Base-by-base conservation (phyloP, 805 yeast species). In the Cyberlindnera euphorbiae region DNA sequence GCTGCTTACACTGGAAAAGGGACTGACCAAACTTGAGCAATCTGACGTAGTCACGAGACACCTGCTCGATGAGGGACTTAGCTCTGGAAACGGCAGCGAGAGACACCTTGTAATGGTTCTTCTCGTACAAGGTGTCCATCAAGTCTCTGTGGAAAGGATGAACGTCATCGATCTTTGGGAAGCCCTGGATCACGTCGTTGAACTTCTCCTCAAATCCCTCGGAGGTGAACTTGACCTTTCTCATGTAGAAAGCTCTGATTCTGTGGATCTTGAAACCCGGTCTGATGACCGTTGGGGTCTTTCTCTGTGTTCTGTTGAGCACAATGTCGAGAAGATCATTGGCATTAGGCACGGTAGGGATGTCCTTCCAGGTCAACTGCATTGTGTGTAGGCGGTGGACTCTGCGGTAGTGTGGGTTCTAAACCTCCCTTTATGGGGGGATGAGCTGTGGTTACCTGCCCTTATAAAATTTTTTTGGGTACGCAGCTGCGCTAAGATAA, bases 351-450 rank as follows among this genome's bases (percentile, higher is more conserved):
- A 90, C 96, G 33, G 95, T 80, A 16, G 97, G 95, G 60, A 90
- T 93, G 64, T 93, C 97, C 67, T 93, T 90, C 97, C 97, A 90
- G 32, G 97, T 82, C 51, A 90, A 77, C 71, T 90, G 97, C 98
- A 90, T 93, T 32, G 47, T 64, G 26, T 17, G 9, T 8, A 19
- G 22, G 22, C 9, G 7, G 22, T 19, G 22, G n/a, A n/a, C n/a
- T n/a, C n/a, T n/a, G n/a, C n/a, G n/a, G n/a, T n/a, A n/a, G n/a
- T n/a, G n/a, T n/a, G n/a, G n/a, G n/a, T n/a, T n/a, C n/a, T n/a
- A n/a, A n/a, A n/a, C n/a, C n/a, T n/a, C n/a, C n/a, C n/a, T n/a
- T n/a, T n/a, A 8, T 16, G 15, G 3, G 17, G 8, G 11, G 12
- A 13, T 10, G 23, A 26, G 33, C 22, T 24, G 28, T 14, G 11